Evolutionary conservation across 768 basidiomycete genomes (phyloP).

Genomic region (Auriscalpium orientale): DNA sequence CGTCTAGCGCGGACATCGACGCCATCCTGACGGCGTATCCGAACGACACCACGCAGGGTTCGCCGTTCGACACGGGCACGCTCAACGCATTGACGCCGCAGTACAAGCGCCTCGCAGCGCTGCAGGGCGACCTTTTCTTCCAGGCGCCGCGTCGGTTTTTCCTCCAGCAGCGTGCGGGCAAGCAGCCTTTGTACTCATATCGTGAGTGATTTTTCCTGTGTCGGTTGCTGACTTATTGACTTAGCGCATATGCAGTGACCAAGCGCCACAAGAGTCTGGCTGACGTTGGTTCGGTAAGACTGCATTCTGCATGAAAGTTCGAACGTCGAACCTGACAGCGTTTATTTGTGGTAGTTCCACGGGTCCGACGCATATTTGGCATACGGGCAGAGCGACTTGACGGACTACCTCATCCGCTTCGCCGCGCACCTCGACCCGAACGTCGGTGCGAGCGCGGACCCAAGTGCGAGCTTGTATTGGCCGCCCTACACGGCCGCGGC

Average conservation of each 20-base stretch:
- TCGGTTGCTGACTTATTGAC: background rate
- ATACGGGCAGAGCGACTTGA: conserved; percentile 10
- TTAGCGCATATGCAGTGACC: background rate
- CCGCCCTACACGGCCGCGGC: conserved; percentile 13
- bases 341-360: conserved; percentile 14
- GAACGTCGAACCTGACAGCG: too few species aligned
- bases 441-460: background rate
- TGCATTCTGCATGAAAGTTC: too few species aligned
- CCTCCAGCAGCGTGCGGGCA: conserved; percentile 12
- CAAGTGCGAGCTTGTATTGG: conserved; percentile 11
- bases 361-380: conserved; percentile 5
- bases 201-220: background rate
- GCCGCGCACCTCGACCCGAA: conserved; percentile 19
- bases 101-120: conserved; percentile 23
- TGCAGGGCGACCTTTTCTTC: conserved; percentile 22
- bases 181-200: conserved; percentile 13
- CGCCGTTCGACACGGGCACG: conserved; percentile 5
- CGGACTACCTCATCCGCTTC: conserved; percentile 21
- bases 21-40: background rate
- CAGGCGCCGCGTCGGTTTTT: conserved; percentile 22
- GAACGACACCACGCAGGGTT: background rate
- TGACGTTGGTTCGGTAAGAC: background rate
- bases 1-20: background rate
- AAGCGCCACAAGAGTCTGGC: background rate
- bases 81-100: conserved; percentile 6